Base-by-base conservation (phyloP, 257 asterid genomes). In the Rhazya stricta region DNA sequence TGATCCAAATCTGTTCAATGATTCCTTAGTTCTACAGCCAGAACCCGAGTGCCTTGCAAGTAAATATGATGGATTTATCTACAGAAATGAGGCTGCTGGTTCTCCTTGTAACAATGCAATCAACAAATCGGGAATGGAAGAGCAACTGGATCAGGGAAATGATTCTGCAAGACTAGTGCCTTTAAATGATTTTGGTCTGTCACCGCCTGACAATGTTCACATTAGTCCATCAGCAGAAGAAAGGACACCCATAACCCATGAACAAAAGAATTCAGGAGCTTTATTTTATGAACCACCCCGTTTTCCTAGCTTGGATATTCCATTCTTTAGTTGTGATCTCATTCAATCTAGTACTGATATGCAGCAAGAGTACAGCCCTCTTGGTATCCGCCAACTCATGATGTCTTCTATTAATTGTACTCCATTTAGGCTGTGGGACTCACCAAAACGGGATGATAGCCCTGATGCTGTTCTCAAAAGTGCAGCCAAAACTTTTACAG, bases 321-420 rank as follows among this genome's bases (percentile, higher is more conserved):
- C 98, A 10, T 92, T 94, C 78, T 86, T 94, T 32, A 90, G 96
- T 77, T 94, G 98, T 79, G 99, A 94, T 83, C 97, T 94, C 51
- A 76, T 88, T 71, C 97, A 92, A 66, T 78, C 97, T 54, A 85
- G 88, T 50, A 79, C 83, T 79, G 98, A 90, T 74, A 83, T 88
- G 89, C 91, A 87, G 81, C 97, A 91, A 83, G 99, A 94, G 71
- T 94, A 82, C 83, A 94, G 99, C 77, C 99, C 99, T 72, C 92
- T 94, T 67, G 99, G 99, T 71, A 94, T 93, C 72, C 96, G 98
- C 69, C 97, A 92, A 85, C 84, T 94, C 85, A 88, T 92, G 97
- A 83, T 85, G 81, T 88, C 96, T 76, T 89, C 97, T 51, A 77
- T 86, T 85, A 84, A 83, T 79, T 78, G 81, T 66, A 78, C 94